These are phyloP conservation scores for Hymenochaete sp. DNA, from an alignment of 1,284 basidiomycete genomes.

Conservation along the genomic window DNA sequence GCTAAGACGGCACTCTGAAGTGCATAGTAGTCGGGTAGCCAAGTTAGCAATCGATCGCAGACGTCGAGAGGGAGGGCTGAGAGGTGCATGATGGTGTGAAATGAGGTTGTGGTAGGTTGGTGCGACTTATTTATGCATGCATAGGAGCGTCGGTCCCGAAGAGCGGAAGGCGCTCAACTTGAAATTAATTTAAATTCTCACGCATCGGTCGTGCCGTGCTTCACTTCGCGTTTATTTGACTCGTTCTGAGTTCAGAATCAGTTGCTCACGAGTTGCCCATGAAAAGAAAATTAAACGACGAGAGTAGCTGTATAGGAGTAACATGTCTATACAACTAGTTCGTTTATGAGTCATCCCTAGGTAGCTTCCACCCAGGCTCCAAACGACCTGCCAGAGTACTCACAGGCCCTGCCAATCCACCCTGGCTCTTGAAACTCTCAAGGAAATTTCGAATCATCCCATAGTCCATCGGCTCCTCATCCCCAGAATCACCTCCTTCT, in stretches of 20 bases:
- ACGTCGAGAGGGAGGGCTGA: conserved; percentile 13
- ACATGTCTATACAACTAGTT: no score
- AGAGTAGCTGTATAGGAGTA: no score
- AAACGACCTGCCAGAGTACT: conserved; percentile 79
- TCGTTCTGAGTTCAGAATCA: no score
- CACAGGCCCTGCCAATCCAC: conserved; percentile 79
- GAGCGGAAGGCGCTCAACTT: no score
- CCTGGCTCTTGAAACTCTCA: conserved; percentile 89
- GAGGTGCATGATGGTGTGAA: conserved; percentile 1
- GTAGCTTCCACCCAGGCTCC: conserved; percentile 63
- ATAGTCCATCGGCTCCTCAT: conserved; percentile 59
- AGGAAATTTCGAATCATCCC: conserved; percentile 91
- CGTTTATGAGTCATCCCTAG: conserved; percentile 39
- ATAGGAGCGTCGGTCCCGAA: no score
- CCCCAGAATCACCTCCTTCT: conserved; percentile 43
- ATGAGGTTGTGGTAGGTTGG: conserved; percentile 3
- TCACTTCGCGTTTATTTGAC: no score
- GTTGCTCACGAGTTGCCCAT: no score
- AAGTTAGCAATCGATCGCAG: conserved; percentile 10
- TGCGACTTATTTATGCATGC: no score
- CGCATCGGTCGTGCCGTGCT: no score
- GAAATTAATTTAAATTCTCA: no score
- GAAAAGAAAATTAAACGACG: no score
- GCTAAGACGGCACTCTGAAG: conserved; percentile 9
- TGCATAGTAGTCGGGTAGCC: conserved; percentile 9